phyloP scores from a whole-genome alignment of 495 filamentous ascomycete genomes.

The Podospora pseudocomata region DNA sequence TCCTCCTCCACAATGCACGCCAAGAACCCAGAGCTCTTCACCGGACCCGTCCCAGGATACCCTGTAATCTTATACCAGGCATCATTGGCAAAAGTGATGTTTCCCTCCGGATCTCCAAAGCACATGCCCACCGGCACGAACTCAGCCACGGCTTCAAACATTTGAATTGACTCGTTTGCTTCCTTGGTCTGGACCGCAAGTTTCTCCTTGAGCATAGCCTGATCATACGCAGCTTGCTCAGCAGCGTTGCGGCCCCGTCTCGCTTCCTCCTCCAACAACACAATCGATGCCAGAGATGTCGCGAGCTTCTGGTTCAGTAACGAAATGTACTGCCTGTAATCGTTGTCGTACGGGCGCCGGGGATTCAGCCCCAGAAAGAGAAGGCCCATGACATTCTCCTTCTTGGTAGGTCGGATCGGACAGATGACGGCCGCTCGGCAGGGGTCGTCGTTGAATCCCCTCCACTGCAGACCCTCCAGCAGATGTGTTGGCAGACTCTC shows the following conservation, averaged over 20 bases:
- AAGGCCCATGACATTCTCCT: conserved; percentile 52
- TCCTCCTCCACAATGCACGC: conserved; percentile 42
- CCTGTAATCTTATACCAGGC: conserved; percentile 52
- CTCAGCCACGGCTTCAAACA: conserved; percentile 64
- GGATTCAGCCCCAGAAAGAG: conserved; percentile 62
- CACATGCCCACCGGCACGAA: conserved; percentile 67
- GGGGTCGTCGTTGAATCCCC: conserved; percentile 55
- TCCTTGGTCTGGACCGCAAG: conserved; percentile 57
- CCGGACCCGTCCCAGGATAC: conserved; percentile 24
- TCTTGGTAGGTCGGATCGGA: conserved; percentile 59
- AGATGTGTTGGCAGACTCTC: conserved; percentile 50
- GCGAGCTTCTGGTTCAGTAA: conserved; percentile 58
- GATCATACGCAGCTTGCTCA: conserved; percentile 56
- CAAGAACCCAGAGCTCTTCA: conserved; percentile 34
- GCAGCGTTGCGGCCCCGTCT: conserved; percentile 55
- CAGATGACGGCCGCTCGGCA: conserved; percentile 57
- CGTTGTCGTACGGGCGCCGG: conserved; percentile 62
- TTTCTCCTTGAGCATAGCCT: conserved; percentile 58
- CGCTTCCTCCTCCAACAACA: conserved; percentile 64
- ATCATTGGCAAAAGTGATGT: conserved; percentile 63
- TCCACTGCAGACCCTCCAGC: conserved; percentile 54
- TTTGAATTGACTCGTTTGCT: conserved; percentile 59
- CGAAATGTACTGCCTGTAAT: conserved; percentile 61
- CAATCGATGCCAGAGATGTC: conserved; percentile 61
- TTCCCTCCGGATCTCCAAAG: conserved; percentile 56